A percentile compares a stretch with the other conserved stretches of the same genome.
Conservation (phyloP, 768 basidiomycete species). For the Auriculariales sp. region DNA sequence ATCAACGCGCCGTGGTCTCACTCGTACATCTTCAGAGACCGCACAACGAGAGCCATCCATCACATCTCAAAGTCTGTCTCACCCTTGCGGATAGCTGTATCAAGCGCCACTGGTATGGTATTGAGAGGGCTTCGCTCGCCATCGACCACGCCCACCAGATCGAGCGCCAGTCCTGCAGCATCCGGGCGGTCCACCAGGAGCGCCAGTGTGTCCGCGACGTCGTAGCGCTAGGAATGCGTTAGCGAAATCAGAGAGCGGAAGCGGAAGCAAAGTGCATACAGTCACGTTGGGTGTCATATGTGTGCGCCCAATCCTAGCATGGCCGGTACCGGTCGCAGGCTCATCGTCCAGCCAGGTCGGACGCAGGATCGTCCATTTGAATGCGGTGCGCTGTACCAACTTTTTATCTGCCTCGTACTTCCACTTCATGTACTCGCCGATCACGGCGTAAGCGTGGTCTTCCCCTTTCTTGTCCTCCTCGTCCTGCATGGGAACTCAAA, state of each 20-base stretch:
- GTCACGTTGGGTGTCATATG: slow-evolving; percentile 31
- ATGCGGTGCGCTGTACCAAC: slow-evolving; percentile 30
- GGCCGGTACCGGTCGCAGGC: slow-evolving; percentile 36
- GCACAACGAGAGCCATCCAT: neutral
- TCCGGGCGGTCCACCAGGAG: slow-evolving; percentile 34
- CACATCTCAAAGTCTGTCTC: slow-evolving; percentile 23
- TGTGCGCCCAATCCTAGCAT: slow-evolving; percentile 36
- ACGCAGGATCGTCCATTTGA: slow-evolving; percentile 54
- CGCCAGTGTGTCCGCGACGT: slow-evolving; percentile 37
- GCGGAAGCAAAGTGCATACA: too few species aligned
- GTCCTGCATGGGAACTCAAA: slow-evolving; percentile 18
- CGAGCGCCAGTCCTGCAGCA: slow-evolving; percentile 41
- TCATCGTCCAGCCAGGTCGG: slow-evolving; percentile 39
- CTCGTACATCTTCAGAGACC: too few species aligned
- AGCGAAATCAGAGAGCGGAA: too few species aligned
- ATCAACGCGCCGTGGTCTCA: too few species aligned
- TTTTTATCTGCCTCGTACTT: slow-evolving; percentile 30
- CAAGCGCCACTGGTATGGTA: slow-evolving; percentile 30
- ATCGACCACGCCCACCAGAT: slow-evolving; percentile 42
- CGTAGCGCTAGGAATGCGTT: slow-evolving; percentile 30
- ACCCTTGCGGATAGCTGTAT: slow-evolving; percentile 34
- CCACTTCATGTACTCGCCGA: slow-evolving; percentile 25
- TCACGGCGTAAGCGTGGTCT: slow-evolving; percentile 25
- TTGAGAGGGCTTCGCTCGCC: too few species aligned
- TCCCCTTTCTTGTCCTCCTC: slow-evolving; percentile 31